Base-by-base conservation (phyloP, 1,284 basidiomycete species). In the Golubevia pallescens region DNA sequence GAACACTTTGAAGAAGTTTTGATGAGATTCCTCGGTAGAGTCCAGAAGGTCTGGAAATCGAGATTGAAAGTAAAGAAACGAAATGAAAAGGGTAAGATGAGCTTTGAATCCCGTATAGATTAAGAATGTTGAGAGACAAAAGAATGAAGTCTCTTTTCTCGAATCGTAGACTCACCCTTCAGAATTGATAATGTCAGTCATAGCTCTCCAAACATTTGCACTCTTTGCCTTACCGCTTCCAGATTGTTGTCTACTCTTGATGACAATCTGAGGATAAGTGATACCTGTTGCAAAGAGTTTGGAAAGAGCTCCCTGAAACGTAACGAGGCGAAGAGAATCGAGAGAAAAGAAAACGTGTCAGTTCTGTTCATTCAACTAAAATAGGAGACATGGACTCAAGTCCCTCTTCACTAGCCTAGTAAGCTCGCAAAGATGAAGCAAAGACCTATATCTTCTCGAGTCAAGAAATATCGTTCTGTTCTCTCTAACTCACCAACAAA, bases 181-280 rank as follows among this genome's bases (percentile, higher is more conserved):
- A 42, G 65, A 60, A 54, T 81, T 66, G 6, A 84, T 74, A 62
- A 84, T 78, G 52, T 84, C 81, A 60, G 75, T 77, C 81, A 84
- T 84, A 57, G 80, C 81, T 51, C 71, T 76, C 78, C 75, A 80
- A 61, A 84, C 77, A 68, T 84, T 84, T 57, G 66, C 68, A 62
- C 66, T 71, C 19, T 74, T 71, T 20, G 70, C 65, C 24, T 56
- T 62, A 28, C 75, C 77, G 66, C 61, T 73, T 59, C 68, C 70
- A 13, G 73, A 73, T 62, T 85, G 82, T 64, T 82, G 81, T 24
- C 82, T 70, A 60, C 74, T 76, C 80, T 85, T 85, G 71, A 85
- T 77, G 10, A 85, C 63, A 59, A 85, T 84, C 68, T 85, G 82
- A 3, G 82, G 82, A 62, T 85, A 85, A 1, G 82, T 85, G 28